A percentile compares a stretch with the other conserved stretches of the same genome.
Conservation (phyloP, 225 moss, liverwort and hornwort species). For the Sphagnum contortum region DNA sequence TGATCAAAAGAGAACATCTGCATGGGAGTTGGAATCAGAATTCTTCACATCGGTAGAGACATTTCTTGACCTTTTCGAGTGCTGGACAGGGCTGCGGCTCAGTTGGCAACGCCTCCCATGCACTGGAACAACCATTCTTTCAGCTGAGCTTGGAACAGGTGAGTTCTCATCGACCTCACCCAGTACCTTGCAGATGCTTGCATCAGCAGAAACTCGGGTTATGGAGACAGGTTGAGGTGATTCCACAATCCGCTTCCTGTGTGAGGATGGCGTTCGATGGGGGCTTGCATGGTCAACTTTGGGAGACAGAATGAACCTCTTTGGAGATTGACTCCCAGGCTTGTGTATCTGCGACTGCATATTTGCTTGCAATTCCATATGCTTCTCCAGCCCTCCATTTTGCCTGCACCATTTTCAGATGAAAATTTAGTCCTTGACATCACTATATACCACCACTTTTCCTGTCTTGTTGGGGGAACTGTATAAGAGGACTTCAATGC, state of each 20-base stretch:
- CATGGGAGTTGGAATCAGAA: too few relatives aligned
- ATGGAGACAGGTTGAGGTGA: conserved; percentile 1
- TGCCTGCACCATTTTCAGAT: conserved; percentile 6
- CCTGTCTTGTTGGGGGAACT: too few relatives aligned
- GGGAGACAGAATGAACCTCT: conserved; percentile 10
- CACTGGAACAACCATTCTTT: not conserved
- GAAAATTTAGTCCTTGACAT: too few relatives aligned
- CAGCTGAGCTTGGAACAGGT: conserved; percentile 9
- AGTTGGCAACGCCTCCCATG: too few relatives aligned
- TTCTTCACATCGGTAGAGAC: too few relatives aligned
- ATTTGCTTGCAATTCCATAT: conserved; percentile 10
- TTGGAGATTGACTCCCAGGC: conserved; percentile 7
- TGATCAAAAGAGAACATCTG: too few relatives aligned
- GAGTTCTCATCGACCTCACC: conserved; percentile 43
- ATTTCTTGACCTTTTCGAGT: too few relatives aligned
- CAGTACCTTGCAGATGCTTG: conserved; percentile 25
- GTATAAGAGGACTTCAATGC: not conserved
- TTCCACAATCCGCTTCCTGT: conserved; percentile 1
- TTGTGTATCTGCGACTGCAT: conserved; percentile 7
- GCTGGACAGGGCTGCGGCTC: too few relatives aligned
- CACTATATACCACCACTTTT: too few relatives aligned
- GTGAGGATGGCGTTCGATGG: not conserved
- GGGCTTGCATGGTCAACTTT: not conserved
- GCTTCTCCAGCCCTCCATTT: conserved; percentile 12
- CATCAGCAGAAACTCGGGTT: not conserved